Conservation (phyloP, 805 yeast genomes). For the Nakazawaea sp. region DNA sequence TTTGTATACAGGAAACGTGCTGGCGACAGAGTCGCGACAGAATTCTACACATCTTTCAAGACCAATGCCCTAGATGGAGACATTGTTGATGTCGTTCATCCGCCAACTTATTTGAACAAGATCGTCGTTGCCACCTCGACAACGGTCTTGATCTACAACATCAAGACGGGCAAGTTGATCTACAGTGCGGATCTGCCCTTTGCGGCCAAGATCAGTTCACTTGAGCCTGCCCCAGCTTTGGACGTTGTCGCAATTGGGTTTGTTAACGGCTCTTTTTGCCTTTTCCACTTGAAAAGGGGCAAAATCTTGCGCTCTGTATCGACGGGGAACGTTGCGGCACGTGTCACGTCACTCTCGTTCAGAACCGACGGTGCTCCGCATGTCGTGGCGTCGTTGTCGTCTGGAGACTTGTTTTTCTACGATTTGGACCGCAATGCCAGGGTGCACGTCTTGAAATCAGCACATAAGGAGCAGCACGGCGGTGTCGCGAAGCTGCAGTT, state of each 20-base stretch:
- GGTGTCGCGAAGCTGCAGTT: conserved; percentile 73
- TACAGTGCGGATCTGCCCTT: conserved; percentile 43
- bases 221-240: conserved; percentile 80
- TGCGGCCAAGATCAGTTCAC: conserved; percentile 52
- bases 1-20: conserved; percentile 25
- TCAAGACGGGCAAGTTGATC: conserved; percentile 69
- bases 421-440: conserved; percentile 69
- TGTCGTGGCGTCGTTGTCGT: conserved; percentile 66
- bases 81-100: conserved; percentile 65
- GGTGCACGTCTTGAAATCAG: conserved; percentile 65
- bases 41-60: conserved; percentile 57
- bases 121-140: conserved; percentile 73
- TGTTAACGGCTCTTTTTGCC: conserved; percentile 52
- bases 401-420: conserved; percentile 82
- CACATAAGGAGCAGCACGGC: conserved; percentile 68
- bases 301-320: conserved; percentile 45
- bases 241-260: conserved; percentile 80
- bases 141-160: conserved; percentile 57
- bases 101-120: conserved; percentile 90
- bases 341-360: conserved; percentile 64
- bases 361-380: conserved; percentile 88
- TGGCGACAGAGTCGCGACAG: conserved; percentile 42
- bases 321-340: conserved; percentile 29
- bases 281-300: conserved; percentile 66
- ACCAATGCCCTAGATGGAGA: conserved; percentile 61